Evolutionary conservation across 106 monocot genomes (phyloP).

Genomic region (Dioscorea dumetorum): DNA sequence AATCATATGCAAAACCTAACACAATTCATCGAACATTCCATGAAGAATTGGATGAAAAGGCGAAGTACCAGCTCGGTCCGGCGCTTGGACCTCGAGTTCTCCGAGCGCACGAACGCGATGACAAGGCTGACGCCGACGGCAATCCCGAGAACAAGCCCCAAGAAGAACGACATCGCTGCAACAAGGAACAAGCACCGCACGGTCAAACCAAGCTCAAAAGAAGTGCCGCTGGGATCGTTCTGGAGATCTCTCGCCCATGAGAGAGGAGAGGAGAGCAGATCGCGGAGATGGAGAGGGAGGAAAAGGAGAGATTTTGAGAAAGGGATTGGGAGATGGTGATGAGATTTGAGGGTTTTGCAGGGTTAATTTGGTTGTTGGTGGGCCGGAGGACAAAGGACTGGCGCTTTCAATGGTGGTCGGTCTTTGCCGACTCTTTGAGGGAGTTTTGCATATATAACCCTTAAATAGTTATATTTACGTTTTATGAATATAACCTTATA

Average conservation of each 20-base stretch:
- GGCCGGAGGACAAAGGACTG: no score
- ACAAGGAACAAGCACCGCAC: background rate
- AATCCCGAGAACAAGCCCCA: constrained; percentile 53
- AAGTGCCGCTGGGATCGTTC: background rate
- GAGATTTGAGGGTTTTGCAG: no score
- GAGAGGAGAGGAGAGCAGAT: background rate
- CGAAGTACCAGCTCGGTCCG: constrained; percentile 12
- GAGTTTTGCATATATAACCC: no score
- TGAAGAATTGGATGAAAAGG: no score
- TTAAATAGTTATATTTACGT: no score
- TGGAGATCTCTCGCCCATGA: background rate
- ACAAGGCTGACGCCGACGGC: constrained; percentile 54
- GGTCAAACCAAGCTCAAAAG: background rate
- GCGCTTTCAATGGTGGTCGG: no score
- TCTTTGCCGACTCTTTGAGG: no score
- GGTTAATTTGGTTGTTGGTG: no score
- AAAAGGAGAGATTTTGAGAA: background rate
- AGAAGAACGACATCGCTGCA: constrained; percentile 53
- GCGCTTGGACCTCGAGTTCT: constrained; percentile 55
- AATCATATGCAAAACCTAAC: no score
- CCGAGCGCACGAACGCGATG: constrained; percentile 47
- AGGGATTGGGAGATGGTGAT: no score
- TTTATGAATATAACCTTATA: no score
- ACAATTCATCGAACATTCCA: no score
- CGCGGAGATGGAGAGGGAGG: background rate